Base-by-base conservation (phyloP, 75 land plant species). In the Sequoiadendron giganteum region DNA sequence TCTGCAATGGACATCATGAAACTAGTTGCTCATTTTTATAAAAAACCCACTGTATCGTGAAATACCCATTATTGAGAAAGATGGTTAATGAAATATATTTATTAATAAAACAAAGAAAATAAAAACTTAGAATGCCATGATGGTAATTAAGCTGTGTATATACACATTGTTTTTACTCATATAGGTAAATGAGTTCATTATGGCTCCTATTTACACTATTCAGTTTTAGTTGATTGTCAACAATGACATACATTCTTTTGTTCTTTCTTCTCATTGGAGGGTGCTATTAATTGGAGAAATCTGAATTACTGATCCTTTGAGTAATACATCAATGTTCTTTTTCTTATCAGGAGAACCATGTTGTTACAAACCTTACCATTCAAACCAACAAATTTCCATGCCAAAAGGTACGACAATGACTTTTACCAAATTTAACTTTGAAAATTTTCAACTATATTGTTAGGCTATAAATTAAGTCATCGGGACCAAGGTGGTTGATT, bases 341-440 rank as follows among this genome's bases (percentile, higher is more conserved):
- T 88, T 84, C 82, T 85, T 94, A 91, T 85, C 93, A 94, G 95
- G 95, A 92, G 28, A 79, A 83, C 84, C 91, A 86, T 91, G 80
- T 88, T 90, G 91, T 91, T 86, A 90, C 28, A 75, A 52, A 49
- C 81, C 93, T 84, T 70, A 88, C 87, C 72, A 43, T 86, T 83
- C 88, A 73, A 68, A 90, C 40, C 88, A 90, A 84, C 88, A 92
- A 85, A 68, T 86, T 90, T n/a, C 87, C 85, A 89, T 81, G 88
- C 88, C 93, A 28, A 94, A 92, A 94, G 95, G 95, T 94, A 91
- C 89, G 91, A 25, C 21, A 18, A 18, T 19, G 16, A 79, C 45
- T 39, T 79, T 40, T 6, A 79, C 47, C 28, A 79, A 42, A 42
- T 42, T 79, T 40, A 43, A 79, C 28, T 34, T 79, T 79, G 38